phyloP scores from a whole-genome alignment of 768 basidiomycete genomes.

The Mycena leptocephala region DNA sequence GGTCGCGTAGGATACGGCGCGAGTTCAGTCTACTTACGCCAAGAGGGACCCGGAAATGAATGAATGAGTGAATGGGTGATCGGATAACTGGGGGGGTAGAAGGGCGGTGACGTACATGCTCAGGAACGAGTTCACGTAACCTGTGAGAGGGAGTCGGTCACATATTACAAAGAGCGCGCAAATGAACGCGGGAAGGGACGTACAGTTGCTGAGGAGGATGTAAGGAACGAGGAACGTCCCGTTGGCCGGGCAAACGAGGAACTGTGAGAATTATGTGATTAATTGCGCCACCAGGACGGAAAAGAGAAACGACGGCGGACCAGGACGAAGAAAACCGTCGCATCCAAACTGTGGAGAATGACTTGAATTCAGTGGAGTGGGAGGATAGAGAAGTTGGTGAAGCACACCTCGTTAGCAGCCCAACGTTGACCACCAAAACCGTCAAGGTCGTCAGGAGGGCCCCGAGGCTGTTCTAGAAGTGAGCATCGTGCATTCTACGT shows the following conservation, averaged over 20 bases:
- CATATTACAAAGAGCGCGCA: neutral
- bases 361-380: neutral
- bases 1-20: slow-evolving; percentile 35
- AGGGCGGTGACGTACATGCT: slow-evolving; percentile 52
- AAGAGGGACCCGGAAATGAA: too few relatives aligned
- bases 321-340: slow-evolving; percentile 46
- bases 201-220: slow-evolving; percentile 57
- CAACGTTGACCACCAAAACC: slow-evolving; percentile 53
- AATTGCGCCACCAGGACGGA: neutral
- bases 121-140: slow-evolving; percentile 56
- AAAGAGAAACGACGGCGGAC: slow-evolving; percentile 44
- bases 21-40: slow-evolving; percentile 30
- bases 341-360: slow-evolving; percentile 43
- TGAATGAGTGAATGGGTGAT: neutral
- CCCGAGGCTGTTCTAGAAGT: slow-evolving; percentile 41
- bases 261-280: slow-evolving; percentile 34
- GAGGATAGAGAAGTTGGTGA: neutral
- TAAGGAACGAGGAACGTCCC: slow-evolving; percentile 55
- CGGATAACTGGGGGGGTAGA: neutral
- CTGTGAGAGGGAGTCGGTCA: slow-evolving; percentile 33
- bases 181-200: slow-evolving; percentile 30
- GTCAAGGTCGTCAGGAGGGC: slow-evolving; percentile 51
- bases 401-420: slow-evolving; percentile 52
- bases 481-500: neutral
- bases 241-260: slow-evolving; percentile 53